A percentile compares a stretch with the other conserved stretches of the same genome.
Evolutionary conservation across 2,329 filamentous ascomycete species (phyloP).

Genomic region (Colletotrichum musicola): DNA sequence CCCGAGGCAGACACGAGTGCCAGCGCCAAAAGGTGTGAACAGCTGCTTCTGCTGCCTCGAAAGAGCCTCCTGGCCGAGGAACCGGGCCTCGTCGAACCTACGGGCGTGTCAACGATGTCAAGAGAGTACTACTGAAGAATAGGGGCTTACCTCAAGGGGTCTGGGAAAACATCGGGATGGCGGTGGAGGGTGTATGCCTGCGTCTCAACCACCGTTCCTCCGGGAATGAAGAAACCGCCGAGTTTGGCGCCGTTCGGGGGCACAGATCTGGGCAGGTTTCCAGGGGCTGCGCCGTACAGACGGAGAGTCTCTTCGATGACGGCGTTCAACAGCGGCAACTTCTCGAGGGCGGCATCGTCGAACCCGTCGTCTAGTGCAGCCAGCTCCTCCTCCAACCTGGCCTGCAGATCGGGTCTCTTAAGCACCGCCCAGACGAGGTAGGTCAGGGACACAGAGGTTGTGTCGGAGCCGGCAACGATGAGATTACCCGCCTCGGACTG

Average conservation of each 20-base stretch:
- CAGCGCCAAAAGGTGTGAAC: slow-evolving; percentile 66
- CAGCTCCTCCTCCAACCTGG: slow-evolving; percentile 51
- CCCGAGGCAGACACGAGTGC: slow-evolving; percentile 63
- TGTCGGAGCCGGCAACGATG: slow-evolving; percentile 66
- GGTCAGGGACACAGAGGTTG: slow-evolving; percentile 62
- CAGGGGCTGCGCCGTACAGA: slow-evolving; percentile 55
- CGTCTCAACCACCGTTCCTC: slow-evolving; percentile 53
- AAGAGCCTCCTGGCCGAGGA: background rate
- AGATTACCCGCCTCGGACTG: slow-evolving; percentile 54
- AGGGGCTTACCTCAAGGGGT: slow-evolving; percentile 48
- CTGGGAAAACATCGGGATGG: slow-evolving; percentile 53
- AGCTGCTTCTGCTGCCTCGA: slow-evolving; percentile 58
- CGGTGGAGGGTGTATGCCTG: slow-evolving; percentile 63
- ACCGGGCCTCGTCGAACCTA: slow-evolving; percentile 24
- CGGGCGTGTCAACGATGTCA: background rate
- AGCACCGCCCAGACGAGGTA: slow-evolving; percentile 59
- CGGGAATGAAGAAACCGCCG: slow-evolving; percentile 54
- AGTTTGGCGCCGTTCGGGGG: slow-evolving; percentile 55
- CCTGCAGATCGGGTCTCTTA: slow-evolving; percentile 45
- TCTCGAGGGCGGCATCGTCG: slow-evolving; percentile 48
- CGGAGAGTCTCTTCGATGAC: slow-evolving; percentile 61
- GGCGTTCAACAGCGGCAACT: slow-evolving; percentile 55
- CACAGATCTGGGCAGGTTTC: slow-evolving; percentile 54
- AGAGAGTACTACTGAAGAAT: rapidly evolving
- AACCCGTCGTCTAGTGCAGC: slow-evolving; percentile 41